Conservation (phyloP, 352 stramenopile species). For the Phytophthora cajani region DNA sequence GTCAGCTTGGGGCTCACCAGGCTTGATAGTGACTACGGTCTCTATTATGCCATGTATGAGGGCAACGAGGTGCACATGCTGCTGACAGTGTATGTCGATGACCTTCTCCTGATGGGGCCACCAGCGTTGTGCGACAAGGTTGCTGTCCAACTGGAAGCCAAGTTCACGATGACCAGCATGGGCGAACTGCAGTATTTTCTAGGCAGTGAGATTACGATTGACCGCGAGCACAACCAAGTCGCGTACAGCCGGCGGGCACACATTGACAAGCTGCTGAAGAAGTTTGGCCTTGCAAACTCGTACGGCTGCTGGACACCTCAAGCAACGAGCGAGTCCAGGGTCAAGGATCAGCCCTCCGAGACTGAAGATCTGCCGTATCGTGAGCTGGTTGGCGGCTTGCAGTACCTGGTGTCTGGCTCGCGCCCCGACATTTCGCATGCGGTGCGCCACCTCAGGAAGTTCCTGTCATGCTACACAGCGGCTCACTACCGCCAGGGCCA, state of each 20-base stretch:
- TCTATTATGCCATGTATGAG: neutral
- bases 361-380: neutral
- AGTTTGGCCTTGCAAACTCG: neutral
- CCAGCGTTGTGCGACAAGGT: neutral
- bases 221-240: neutral
- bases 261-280: neutral
- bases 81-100: neutral
- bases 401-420: slow-evolving; percentile 9
- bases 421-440: slow-evolving; percentile 19
- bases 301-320: neutral
- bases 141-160: neutral
- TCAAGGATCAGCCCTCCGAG: too few species aligned
- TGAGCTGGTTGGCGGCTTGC: neutral
- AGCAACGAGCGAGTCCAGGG: too few species aligned
- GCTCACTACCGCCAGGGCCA: slow-evolving; percentile 2
- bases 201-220: neutral
- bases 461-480: slow-evolving; percentile 2
- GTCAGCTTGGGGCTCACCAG: neutral
- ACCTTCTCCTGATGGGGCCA: neutral
- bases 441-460: slow-evolving; percentile 12
- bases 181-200: neutral
- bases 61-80: neutral
- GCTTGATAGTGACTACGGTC: neutral
- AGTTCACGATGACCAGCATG: neutral
- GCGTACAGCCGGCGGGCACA: neutral